phyloP scores from a whole-genome alignment of 345 rosid genomes.

The Adansonia digitata region DNA sequence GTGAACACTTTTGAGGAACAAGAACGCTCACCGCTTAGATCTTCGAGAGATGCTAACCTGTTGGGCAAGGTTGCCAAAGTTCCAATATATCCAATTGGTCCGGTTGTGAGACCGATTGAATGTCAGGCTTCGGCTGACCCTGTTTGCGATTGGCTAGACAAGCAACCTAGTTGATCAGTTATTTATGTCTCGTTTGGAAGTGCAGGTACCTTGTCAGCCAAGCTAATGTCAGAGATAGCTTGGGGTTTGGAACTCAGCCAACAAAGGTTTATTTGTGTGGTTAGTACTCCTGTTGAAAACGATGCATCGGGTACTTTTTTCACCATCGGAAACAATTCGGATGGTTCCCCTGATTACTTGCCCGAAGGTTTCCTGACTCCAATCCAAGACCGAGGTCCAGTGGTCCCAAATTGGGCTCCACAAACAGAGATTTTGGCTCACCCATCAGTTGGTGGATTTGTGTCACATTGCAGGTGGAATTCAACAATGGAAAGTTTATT shows the following conservation, averaged over 20 bases:
- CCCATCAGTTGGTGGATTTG: constrained; percentile 52
- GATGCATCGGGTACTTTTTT: constrained; percentile 22
- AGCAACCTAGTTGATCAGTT: constrained; percentile 42
- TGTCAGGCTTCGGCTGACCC: not conserved
- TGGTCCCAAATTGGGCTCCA: constrained; percentile 57
- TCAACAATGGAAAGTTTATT: constrained; percentile 51
- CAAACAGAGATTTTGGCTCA: constrained; percentile 50
- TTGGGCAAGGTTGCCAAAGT: constrained; percentile 22
- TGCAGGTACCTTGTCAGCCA: constrained; percentile 45
- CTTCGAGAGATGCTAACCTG: constrained; percentile 22
- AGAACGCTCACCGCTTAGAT: constrained; percentile 27
- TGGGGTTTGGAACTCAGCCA: constrained; percentile 57
- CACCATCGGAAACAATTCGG: not conserved
- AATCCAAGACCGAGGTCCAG: constrained; percentile 8
- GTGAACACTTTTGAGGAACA: constrained; percentile 58
- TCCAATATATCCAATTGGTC: constrained; percentile 47
- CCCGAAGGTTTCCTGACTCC: constrained; percentile 52
- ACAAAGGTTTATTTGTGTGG: constrained; percentile 32
- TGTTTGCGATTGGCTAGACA: constrained; percentile 41
- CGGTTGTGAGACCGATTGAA: constrained; percentile 21
- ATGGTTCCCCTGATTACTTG: constrained; percentile 19
- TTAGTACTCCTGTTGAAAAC: constrained; percentile 21
- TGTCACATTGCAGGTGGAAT: constrained; percentile 74
- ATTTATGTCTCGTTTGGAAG: constrained; percentile 62
- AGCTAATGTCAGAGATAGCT: constrained; percentile 51